phyloP scores from a whole-genome alignment of 108 stramenopile species.

The Skeletonema grethae region DNA sequence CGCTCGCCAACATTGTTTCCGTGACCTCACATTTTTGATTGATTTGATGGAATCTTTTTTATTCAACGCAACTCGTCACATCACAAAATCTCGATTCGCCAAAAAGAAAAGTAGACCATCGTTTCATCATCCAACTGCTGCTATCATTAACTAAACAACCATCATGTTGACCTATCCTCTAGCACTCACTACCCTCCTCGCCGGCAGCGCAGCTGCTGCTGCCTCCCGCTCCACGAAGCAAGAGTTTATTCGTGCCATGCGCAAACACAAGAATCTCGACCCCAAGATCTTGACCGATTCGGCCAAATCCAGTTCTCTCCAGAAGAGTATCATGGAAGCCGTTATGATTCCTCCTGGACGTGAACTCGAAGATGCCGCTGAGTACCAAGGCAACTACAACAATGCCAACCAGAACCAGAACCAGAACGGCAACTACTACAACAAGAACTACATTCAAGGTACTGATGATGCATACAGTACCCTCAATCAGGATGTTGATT shows the following conservation, averaged over 20 bases:
- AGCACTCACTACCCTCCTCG: not conserved
- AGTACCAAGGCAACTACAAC: not conserved
- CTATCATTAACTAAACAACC: not conserved
- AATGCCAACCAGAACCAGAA: conserved; percentile 6
- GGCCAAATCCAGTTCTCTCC: not conserved
- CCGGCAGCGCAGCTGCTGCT: not conserved
- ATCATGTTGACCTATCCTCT: conserved; percentile 4
- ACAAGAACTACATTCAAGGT: conserved; percentile 4
- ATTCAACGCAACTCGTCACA: no score
- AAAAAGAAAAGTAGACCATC: no score
- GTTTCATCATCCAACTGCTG: no score
- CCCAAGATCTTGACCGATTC: not conserved
- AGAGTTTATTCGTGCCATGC: not conserved
- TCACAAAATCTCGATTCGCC: no score
- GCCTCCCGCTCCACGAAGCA: not conserved
- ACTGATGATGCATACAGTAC: conserved; percentile 24
- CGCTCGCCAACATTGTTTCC: not conserved
- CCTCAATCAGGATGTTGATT: conserved; percentile 5
- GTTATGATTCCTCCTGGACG: not conserved
- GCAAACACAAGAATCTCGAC: not conserved
- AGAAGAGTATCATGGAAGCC: not conserved
- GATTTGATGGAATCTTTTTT: no score
- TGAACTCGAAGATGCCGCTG: conserved; percentile 1
- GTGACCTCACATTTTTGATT: no score
- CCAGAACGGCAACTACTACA: not conserved